These are phyloP conservation scores for Davidsoniella australis DNA, from an alignment of 2,329 filamentous ascomycete genomes.

Conservation along the genomic window DNA sequence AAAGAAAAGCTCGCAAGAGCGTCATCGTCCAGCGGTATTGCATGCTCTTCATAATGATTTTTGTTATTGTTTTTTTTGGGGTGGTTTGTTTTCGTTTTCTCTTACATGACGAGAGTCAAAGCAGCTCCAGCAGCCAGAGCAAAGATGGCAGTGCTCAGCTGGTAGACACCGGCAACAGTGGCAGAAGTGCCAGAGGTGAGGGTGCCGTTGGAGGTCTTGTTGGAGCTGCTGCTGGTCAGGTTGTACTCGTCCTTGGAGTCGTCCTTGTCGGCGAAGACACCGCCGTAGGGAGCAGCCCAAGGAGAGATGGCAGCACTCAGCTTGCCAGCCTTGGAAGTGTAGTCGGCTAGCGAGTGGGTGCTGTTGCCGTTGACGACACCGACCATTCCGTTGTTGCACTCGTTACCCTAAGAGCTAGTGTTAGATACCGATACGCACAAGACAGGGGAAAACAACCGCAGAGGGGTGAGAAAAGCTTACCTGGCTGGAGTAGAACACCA, in stretches of 20 bases:
- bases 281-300: conserved; percentile 1
- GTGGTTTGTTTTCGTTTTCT: no score
- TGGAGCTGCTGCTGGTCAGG: background rate
- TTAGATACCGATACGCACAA: background rate
- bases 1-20: no score
- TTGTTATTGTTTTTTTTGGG: no score
- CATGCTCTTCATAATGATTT: no score
- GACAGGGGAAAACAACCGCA: background rate
- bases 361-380: conserved; percentile 18
- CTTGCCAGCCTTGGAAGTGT: conserved; percentile 1
- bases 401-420: conserved; percentile 9
- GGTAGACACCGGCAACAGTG: background rate
- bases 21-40: no score
- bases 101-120: background rate
- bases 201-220: background rate
- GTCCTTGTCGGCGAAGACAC: conserved; percentile 5
- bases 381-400: conserved; percentile 20
- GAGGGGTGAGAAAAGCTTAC: background rate
- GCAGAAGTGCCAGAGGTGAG: background rate
- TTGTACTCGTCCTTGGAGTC: background rate
- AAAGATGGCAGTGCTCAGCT: background rate
- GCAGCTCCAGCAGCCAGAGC: background rate
- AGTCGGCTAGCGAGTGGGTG: conserved; percentile 14
- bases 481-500: conserved; percentile 19
- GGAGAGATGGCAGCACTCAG: conserved; percentile 2